A percentile compares a stretch with the other conserved stretches of the same genome.
These are phyloP conservation scores for Dryas octopetala DNA, from an alignment of 306 rosid species.

Conservation along the genomic window DNA sequence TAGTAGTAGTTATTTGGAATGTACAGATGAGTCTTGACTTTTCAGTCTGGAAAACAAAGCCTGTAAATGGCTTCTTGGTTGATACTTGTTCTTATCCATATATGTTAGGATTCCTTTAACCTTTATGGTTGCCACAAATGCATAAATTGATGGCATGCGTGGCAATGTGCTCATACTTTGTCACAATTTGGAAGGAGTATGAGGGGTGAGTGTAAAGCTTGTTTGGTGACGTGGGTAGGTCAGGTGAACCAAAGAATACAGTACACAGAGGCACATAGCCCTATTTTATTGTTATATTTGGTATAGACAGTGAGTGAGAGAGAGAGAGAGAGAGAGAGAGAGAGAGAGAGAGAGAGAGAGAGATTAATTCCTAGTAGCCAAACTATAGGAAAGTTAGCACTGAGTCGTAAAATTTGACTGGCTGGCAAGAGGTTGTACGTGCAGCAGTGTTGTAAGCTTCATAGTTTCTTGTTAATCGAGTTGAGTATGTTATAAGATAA, in stretches of 20 bases:
- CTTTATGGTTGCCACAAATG: slow-evolving; percentile 15
- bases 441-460: too few species aligned
- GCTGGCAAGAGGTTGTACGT: too few species aligned
- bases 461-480: too few species aligned
- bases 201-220: slow-evolving; percentile 13
- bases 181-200: background rate
- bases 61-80: background rate
- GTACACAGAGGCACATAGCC: background rate
- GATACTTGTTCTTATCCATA: slow-evolving; percentile 26
- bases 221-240: slow-evolving; percentile 25
- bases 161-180: slow-evolving; percentile 16
- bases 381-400: too few species aligned
- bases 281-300: background rate
- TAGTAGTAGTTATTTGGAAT: slow-evolving; percentile 19
- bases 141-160: background rate
- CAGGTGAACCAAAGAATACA: slow-evolving; percentile 11
- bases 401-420: too few species aligned
- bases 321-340: too few species aligned
- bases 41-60: slow-evolving; percentile 38
- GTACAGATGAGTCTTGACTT: slow-evolving; percentile 42
- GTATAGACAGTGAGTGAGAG: background rate
- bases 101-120: slow-evolving; percentile 7
- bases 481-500: too few species aligned
- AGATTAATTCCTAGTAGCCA: too few species aligned
- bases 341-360: too few species aligned